These are phyloP conservation scores for Fusarium cyanostomum DNA, from an alignment of 2,329 filamentous ascomycete genomes.

Conservation along the genomic window DNA sequence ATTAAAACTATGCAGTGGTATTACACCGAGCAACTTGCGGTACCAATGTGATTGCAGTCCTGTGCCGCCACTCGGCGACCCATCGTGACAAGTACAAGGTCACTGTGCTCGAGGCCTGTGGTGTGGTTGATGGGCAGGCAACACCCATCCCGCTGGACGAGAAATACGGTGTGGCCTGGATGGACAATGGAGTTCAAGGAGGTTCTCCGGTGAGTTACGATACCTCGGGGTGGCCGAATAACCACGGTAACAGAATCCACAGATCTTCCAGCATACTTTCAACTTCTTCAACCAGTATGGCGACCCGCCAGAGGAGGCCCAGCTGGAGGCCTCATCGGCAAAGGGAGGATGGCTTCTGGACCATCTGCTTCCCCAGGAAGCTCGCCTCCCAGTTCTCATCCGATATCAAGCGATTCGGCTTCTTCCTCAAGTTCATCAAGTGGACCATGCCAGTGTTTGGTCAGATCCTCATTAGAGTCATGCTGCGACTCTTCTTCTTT, in stretches of 20 bases:
- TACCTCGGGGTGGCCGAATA: neutral
- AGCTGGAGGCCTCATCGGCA: constrained; percentile 70
- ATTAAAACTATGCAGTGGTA: neutral
- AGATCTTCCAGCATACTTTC: constrained; percentile 75
- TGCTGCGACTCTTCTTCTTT: constrained; percentile 75
- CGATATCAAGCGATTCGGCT: constrained; percentile 49
- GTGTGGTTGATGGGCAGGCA: constrained; percentile 69
- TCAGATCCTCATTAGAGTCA: constrained; percentile 69
- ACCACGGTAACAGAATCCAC: neutral
- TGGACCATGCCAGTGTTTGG: constrained; percentile 69
- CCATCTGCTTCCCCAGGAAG: constrained; percentile 70
- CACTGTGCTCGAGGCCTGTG: constrained; percentile 67
- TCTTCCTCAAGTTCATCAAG: constrained; percentile 18
- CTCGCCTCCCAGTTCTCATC: constrained; percentile 63
- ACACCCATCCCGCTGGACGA: constrained; percentile 67
- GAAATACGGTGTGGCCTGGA: constrained; percentile 66
- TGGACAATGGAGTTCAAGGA: constrained; percentile 72
- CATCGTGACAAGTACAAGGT: constrained; percentile 73
- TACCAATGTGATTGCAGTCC: constrained; percentile 52
- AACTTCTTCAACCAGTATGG: constrained; percentile 69
- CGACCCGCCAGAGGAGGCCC: constrained; percentile 65
- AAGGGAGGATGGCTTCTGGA: constrained; percentile 69
- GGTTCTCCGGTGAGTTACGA: constrained; percentile 52
- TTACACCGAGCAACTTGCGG: neutral
- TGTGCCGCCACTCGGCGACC: constrained; percentile 72